Evolutionary conservation across 2,329 filamentous ascomycete species (phyloP).

Genomic region (Pestalotiopsis sp.): DNA sequence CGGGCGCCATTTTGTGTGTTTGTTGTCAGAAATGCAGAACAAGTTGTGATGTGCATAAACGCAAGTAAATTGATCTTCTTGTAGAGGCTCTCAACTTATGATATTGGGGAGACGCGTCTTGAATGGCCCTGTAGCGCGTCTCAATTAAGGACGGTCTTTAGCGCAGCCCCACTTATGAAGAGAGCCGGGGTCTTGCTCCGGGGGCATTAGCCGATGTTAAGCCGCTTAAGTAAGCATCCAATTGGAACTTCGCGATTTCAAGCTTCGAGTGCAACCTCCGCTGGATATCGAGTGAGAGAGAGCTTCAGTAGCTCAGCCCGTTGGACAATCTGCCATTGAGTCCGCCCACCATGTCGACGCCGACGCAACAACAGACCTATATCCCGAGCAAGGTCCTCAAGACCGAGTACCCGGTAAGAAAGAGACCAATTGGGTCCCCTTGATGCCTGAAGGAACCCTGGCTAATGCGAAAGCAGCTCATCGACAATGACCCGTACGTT

Average conservation of each 20-base stretch:
- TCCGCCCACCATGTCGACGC: slow-evolving; percentile 41
- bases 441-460: slow-evolving; percentile 21
- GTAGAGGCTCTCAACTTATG: not conserved
- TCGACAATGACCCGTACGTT: slow-evolving; percentile 96
- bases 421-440: slow-evolving; percentile 23
- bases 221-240: slow-evolving; percentile 32
- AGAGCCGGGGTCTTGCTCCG: not conserved
- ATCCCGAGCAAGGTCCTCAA: slow-evolving; percentile 78
- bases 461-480: slow-evolving; percentile 68
- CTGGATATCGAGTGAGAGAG: slow-evolving; percentile 16
- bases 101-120: slow-evolving; percentile 16
- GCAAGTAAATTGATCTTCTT: not conserved
- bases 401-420: slow-evolving; percentile 84
- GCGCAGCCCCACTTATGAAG: not conserved
- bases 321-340: slow-evolving; percentile 19
- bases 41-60: not conserved
- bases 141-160: slow-evolving; percentile 6
- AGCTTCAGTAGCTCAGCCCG: slow-evolving; percentile 12
- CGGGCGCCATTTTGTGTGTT: slow-evolving; percentile 28
- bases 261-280: slow-evolving; percentile 26
- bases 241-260: slow-evolving; percentile 25
- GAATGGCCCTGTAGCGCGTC: slow-evolving; percentile 11
- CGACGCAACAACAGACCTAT: slow-evolving; percentile 45
- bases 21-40: not conserved
- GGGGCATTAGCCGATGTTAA: slow-evolving; percentile 22